A percentile compares a stretch with the other conserved stretches of the same genome.
Conservation (phyloP, 1,139 yeast species). For the Yamadazyma songkhlaensis region DNA sequence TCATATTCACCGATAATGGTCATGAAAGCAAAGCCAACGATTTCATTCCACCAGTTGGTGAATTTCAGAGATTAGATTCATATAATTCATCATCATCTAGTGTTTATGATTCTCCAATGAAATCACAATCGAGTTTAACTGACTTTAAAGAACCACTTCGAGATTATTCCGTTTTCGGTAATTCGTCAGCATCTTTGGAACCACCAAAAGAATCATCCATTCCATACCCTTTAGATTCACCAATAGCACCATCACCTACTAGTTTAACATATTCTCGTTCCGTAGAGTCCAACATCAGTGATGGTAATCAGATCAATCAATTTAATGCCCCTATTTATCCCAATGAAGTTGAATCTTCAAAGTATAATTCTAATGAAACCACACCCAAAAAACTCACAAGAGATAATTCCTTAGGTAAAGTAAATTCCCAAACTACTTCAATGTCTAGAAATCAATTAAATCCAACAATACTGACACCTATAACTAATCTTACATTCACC, state of each 20-base stretch:
- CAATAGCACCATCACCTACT: constrained; percentile 17
- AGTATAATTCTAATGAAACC: background rate
- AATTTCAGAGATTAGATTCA: too few species aligned
- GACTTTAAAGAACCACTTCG: constrained; percentile 4
- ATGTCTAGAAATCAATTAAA: constrained; percentile 9
- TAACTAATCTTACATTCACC: constrained; percentile 12
- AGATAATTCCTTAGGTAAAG: constrained; percentile 6
- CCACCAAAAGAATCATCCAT: background rate
- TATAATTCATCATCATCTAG: constrained; percentile 3
- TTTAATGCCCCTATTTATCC: constrained; percentile 4
- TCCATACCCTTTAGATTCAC: constrained; percentile 21
- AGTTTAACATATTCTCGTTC: constrained; percentile 5
- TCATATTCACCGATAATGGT: background rate
- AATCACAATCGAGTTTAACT: constrained; percentile 3
- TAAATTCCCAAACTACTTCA: constrained; percentile 12
- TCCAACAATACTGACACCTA: constrained; percentile 16
- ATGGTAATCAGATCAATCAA: background rate
- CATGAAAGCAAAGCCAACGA: background rate
- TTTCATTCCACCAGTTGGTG: too few species aligned
- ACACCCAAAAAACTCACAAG: background rate
- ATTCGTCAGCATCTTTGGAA: constrained; percentile 9
- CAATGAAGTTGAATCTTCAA: constrained; percentile 1
- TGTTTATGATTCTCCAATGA: constrained; percentile 7
- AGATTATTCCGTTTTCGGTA: constrained; percentile 11
- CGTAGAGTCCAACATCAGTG: constrained; percentile 2